These are phyloP conservation scores for Eryngium alpinum DNA, from an alignment of 140 eudicot genomes.

Conservation along the genomic window DNA sequence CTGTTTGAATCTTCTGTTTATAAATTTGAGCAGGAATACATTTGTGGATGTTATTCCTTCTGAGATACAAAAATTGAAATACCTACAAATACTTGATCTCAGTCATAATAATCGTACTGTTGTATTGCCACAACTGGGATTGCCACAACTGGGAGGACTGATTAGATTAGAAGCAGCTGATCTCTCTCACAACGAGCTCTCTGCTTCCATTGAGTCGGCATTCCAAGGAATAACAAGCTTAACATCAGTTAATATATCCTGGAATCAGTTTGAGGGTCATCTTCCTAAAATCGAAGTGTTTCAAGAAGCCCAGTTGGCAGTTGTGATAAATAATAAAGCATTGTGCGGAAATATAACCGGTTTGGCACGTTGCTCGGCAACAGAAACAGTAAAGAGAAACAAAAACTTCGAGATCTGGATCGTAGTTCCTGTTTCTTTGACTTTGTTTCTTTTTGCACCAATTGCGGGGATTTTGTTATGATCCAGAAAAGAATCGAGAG, in stretches of 20 bases:
- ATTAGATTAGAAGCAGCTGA: conserved; percentile 16
- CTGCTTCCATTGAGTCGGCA: conserved; percentile 23
- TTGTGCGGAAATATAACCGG: conserved; percentile 31
- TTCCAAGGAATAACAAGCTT: conserved; percentile 16
- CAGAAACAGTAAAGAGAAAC: no score
- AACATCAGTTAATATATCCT: conserved; percentile 15
- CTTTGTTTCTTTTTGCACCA: no score
- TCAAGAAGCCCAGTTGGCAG: conserved; percentile 23
- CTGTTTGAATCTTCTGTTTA: conserved; percentile 10
- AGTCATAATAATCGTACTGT: conserved; percentile 18
- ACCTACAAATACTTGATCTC: conserved; percentile 25
- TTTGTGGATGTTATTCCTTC: conserved; percentile 20
- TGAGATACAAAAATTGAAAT: conserved; percentile 2
- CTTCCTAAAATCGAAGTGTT: conserved; percentile 20
- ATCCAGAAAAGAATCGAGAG: no score
- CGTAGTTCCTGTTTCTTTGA: background rate
- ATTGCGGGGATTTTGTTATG: background rate
- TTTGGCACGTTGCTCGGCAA: conserved; percentile 7
- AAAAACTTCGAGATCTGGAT: background rate
- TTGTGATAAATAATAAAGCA: conserved; percentile 15
- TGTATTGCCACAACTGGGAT: no score
- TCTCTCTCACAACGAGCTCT: conserved; percentile 33
- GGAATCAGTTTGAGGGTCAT: conserved; percentile 30
- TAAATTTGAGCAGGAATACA: conserved; percentile 27
- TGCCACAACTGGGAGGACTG: conserved; percentile 24